These are phyloP conservation scores for Arabidopsis hybrid DNA, from an alignment of 441 rosid species.

Conservation along the genomic window DNA sequence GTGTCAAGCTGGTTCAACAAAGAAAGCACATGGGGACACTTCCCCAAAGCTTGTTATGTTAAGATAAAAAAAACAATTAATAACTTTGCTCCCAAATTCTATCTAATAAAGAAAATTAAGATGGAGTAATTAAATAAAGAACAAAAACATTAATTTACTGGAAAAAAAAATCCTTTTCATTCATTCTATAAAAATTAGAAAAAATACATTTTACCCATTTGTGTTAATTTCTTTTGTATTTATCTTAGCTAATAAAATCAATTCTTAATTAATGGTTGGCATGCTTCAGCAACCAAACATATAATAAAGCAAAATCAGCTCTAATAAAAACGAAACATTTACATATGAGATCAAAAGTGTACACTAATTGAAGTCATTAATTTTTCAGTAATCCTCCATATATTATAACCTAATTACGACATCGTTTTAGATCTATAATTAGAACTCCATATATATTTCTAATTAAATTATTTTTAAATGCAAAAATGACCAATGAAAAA, in stretches of 20 bases:
- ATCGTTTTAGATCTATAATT: too few species aligned
- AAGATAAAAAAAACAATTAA: slow-evolving; percentile 8
- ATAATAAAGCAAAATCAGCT: not conserved
- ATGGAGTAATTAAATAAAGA: not conserved
- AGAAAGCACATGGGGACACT: slow-evolving; percentile 47
- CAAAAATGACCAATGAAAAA: slow-evolving; percentile 27
- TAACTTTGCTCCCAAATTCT: slow-evolving; percentile 30
- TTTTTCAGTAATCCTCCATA: not conserved
- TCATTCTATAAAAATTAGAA: too few species aligned
- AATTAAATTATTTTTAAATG: too few species aligned
- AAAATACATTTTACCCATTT: too few species aligned
- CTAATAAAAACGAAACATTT: slow-evolving; percentile 12
- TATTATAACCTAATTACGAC: too few species aligned
- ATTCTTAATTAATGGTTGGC: slow-evolving; percentile 13
- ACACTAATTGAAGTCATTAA: slow-evolving; percentile 23
- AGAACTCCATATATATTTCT: too few species aligned
- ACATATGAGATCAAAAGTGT: slow-evolving; percentile 1
- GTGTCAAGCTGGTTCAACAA: slow-evolving; percentile 47
- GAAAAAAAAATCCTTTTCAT: not conserved
- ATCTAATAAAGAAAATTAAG: not conserved
- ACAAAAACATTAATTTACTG: too few species aligned
- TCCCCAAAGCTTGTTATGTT: slow-evolving; percentile 35
- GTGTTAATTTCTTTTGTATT: too few species aligned
- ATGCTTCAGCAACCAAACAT: slow-evolving; percentile 27
- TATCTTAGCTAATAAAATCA: not conserved